Evolutionary conservation across 352 stramenopile species (phyloP), one percentile per base, ranked within the genome.

Genomic region (Globisporangium takayamanum): DNA sequence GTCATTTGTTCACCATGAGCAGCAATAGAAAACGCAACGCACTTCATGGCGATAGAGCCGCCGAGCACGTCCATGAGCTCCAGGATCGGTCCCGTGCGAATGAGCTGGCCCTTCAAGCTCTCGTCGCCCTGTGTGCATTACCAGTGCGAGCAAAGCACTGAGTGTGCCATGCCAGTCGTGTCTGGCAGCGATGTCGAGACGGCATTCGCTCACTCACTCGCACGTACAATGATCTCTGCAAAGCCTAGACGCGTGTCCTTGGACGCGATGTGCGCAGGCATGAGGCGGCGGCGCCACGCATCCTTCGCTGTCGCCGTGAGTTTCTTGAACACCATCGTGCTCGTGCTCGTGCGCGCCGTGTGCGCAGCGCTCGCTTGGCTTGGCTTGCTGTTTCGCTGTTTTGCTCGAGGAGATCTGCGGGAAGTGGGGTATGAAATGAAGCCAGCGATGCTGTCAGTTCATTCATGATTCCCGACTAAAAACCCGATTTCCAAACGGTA

Each of bases 31-130:
- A 56, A 3, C 18, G 14, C 25, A 3, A 56, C 70, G 28, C 42
- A 72, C 42, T 69, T 61, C 4, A 63, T 64, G 7, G 72, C 70
- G 44, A 84, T 76, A 0, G 70, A 66, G 0, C 71, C 73, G 0
- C 68, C 75, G 28, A 84, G 63, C 14, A 82, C 66, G 49, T 84
- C 75, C 73, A 84, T 84, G 15, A 81, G 62, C 53, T 78, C 57
- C n/a, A 84, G 47, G 20, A 84, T 80, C 30, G 75, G 75, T 20
- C 75, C 75, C 15, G 71, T 78, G 47, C 69, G 62, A 51, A 84
- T 56, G 61, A 65, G 69, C 49, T 62, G 54, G 1, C 75, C 75
- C 48, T 73, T 74, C 55, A 75, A 64, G 50, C 70, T 78, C 37
- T 79, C 75, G 20, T 81, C 73, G 36, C 73, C 75, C 71, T 84